Evolutionary conservation across 2,329 filamentous ascomycete genomes (phyloP), one percentile per base, ranked within the genome.

Genomic region (Alternaria novae-zelandiae): DNA sequence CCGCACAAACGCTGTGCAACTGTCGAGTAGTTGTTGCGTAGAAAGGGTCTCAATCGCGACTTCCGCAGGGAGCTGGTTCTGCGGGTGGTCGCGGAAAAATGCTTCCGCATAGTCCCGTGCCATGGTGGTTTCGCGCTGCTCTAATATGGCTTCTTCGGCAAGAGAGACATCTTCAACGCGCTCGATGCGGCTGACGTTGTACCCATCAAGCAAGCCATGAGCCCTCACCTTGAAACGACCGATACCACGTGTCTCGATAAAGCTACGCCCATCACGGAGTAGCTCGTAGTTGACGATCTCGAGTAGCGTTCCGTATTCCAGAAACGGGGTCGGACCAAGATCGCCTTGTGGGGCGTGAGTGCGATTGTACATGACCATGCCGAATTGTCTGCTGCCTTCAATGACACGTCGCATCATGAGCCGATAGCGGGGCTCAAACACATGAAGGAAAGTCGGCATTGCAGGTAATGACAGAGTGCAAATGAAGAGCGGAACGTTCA

Each of bases 341-440:
- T 84, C 83, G 4, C 84, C 86, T 78, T 89, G 87, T 5, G 82
- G 75, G 61, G 83, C 78, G 23, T 82, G 79, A n/a, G 80, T 79
- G 49, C 83, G 82, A 69, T 90, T 91, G 66, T 89, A 89, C 74
- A 92, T 86, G 17, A 97, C 86, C 91, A 97, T 97, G 23, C 94
- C 94, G 74, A 97, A 97, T 23, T 88, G 91, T 13, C 88, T 84
- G 64, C 91, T 88, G 0, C 89, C 88, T 66, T 94, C 90, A 57
- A 96, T 83, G 0, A 89, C 91, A 36, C 93, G 88, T 50, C 91
- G 87, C 41, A 97, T 90, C 93, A 97, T 96, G n/a, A 96, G 84
- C 8, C 93, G 88, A 76, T 97, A 97, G 7, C 92, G 87, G n/a
- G 92, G 92, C 77, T 97, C 94, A 74, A 97, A 97, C n/a, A 97